These are phyloP conservation scores for Colletotrichum sp. DNA, from an alignment of 2,329 filamentous ascomycete genomes.

Conservation along the genomic window DNA sequence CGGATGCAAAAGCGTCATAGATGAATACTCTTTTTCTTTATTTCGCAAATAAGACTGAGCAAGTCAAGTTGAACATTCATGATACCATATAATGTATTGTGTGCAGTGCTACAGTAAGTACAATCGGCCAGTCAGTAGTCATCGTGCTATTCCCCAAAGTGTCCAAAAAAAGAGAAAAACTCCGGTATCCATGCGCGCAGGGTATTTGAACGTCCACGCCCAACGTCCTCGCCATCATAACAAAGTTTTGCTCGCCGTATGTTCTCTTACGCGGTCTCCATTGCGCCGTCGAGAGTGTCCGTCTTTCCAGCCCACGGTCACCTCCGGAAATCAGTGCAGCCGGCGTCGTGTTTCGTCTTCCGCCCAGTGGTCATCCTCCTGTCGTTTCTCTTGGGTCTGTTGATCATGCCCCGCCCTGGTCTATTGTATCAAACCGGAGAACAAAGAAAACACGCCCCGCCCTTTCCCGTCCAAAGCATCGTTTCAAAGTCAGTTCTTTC, in stretches of 20 bases:
- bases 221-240: neutral
- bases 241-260: neutral
- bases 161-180: neutral
- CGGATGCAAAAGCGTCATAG: conserved; percentile 15
- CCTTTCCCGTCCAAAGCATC: neutral
- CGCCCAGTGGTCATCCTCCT: neutral
- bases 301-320: neutral
- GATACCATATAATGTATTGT: neutral
- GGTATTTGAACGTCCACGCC: conserved; percentile 18
- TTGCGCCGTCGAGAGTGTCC: neutral
- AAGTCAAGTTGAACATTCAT: neutral
- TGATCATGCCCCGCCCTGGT: neutral
- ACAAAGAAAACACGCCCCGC: neutral
- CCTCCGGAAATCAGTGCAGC: neutral
- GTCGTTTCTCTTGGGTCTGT: neutral
- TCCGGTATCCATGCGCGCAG: conserved; percentile 16
- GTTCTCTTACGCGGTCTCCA: neutral
- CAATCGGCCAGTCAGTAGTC: neutral
- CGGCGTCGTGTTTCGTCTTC: neutral
- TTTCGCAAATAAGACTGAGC: neutral
- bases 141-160: neutral
- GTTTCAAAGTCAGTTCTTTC: conserved; percentile 10
- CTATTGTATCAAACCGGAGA: neutral
- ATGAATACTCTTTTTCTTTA: neutral
- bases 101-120: neutral